Conservation (phyloP, 1,284 basidiomycete species). For the Tylopilus orsonianus region DNA sequence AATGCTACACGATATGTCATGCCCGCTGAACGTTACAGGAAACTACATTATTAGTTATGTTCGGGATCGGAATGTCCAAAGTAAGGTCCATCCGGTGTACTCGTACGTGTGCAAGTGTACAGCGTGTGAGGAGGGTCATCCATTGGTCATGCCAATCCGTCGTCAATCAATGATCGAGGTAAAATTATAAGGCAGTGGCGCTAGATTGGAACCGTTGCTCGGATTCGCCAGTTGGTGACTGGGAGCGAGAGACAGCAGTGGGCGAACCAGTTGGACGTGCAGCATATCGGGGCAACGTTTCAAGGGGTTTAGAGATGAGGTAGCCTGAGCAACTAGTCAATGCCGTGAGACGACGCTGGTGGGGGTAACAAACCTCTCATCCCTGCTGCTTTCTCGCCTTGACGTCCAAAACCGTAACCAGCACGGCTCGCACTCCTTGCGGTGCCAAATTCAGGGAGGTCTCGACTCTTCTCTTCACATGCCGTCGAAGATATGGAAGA, state of each 20-base stretch:
- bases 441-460: conserved; percentile 31
- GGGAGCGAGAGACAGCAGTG: conserved; percentile 21
- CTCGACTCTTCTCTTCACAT: conserved; percentile 36
- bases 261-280: conserved; percentile 34
- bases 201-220: conserved; percentile 32
- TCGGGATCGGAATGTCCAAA: conserved; percentile 11
- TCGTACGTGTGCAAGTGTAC: conserved; percentile 15
- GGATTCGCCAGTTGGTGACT: conserved; percentile 19
- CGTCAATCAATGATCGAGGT: conserved; percentile 23
- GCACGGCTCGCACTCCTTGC: conserved; percentile 35
- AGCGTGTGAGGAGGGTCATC: conserved; percentile 10
- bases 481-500: conserved; percentile 40
- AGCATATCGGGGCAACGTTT: conserved; percentile 55
- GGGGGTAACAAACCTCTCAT: conserved; percentile 47
- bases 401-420: conserved; percentile 64
- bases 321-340: conserved; percentile 35
- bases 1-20: conserved; percentile 27
- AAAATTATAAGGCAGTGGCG: conserved; percentile 29
- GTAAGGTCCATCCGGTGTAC: conserved; percentile 15
- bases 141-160: conserved; percentile 19
- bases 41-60: conserved; percentile 9
- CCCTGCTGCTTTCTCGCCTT: conserved; percentile 75
- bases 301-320: conserved; percentile 55
- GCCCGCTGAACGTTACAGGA: conserved; percentile 28
- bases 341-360: conserved; percentile 1